Conservation (phyloP, 2,329 filamentous ascomycete genomes). For the Drechslerella dactyloides region DNA sequence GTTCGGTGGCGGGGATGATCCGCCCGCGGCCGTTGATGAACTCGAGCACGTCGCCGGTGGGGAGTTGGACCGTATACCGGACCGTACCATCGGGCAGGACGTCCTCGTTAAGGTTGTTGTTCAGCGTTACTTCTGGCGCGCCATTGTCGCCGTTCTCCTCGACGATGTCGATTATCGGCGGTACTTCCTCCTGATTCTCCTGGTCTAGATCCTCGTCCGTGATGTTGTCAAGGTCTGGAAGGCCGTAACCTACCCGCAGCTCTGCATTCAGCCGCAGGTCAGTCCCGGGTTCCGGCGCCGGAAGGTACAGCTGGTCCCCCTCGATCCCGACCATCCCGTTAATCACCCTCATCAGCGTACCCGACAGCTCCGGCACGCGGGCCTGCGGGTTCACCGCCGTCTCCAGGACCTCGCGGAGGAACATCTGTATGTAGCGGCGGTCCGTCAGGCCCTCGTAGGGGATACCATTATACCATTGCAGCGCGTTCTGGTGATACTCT, state of each 20-base stretch:
- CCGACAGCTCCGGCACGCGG: background rate
- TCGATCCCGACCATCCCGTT: slow-evolving; percentile 4
- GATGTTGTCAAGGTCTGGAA: background rate
- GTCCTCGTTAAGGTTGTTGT: background rate
- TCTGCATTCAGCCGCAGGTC: background rate
- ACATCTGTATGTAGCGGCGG: background rate
- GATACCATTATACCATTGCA: slow-evolving; percentile 18
- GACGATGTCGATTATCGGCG: too few species aligned
- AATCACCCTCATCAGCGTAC: background rate
- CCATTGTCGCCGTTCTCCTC: background rate
- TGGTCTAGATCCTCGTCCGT: background rate
- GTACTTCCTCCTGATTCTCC: background rate
- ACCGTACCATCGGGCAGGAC: background rate
- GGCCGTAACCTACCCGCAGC: background rate
- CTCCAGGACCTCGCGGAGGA: slow-evolving; percentile 32
- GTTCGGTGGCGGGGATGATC: background rate
- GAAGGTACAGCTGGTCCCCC: background rate
- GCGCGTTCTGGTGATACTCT: background rate
- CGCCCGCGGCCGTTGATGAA: background rate
- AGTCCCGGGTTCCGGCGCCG: background rate
- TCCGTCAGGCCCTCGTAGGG: slow-evolving; percentile 20
- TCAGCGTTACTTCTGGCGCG: background rate
- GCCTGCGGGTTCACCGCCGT: slow-evolving; percentile 3
- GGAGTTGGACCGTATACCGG: background rate
- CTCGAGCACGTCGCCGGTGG: background rate